phyloP scores from a whole-genome alignment of 208 protist genomes.

The Trypanosoma avium region DNA sequence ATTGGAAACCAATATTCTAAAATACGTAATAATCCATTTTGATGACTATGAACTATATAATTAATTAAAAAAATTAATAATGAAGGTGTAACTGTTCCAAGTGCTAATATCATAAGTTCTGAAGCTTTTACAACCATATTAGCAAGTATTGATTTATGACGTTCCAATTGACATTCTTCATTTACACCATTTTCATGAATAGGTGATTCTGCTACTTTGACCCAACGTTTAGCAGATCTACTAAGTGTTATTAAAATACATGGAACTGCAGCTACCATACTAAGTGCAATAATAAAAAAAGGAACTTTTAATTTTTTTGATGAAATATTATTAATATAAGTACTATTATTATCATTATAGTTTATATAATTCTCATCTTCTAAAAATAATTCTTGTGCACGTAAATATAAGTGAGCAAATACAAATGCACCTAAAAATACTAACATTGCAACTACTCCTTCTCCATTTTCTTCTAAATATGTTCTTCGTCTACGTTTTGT shows the following conservation, averaged over 20 bases:
- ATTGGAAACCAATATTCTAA: constrained; percentile 40
- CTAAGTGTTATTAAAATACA: constrained; percentile 64
- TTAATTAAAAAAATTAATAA: constrained; percentile 40
- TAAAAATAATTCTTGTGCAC: constrained; percentile 25
- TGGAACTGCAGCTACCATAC: constrained; percentile 57
- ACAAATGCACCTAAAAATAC: constrained; percentile 53
- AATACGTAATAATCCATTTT: constrained; percentile 28
- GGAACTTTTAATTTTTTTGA: constrained; percentile 39
- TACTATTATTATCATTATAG: not conserved
- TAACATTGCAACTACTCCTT: constrained; percentile 70
- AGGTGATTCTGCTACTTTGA: constrained; percentile 2
- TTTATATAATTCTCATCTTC: constrained; percentile 4
- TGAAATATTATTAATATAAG: not conserved
- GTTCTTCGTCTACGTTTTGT: constrained; percentile 22
- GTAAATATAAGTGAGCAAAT: constrained; percentile 58
- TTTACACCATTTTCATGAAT: not conserved
- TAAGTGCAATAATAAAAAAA: constrained; percentile 62
- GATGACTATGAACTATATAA: constrained; percentile 52
- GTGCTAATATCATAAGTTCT: constrained; percentile 54
- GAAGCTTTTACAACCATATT: constrained; percentile 36
- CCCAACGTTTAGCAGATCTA: constrained; percentile 53
- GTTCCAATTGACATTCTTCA: constrained; percentile 5
- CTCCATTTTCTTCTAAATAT: constrained; percentile 79
- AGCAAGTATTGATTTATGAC: constrained; percentile 2
- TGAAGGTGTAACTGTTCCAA: constrained; percentile 42